phyloP scores from a whole-genome alignment of 73 alveolate species.

The Paramecium caudatum region DNA sequence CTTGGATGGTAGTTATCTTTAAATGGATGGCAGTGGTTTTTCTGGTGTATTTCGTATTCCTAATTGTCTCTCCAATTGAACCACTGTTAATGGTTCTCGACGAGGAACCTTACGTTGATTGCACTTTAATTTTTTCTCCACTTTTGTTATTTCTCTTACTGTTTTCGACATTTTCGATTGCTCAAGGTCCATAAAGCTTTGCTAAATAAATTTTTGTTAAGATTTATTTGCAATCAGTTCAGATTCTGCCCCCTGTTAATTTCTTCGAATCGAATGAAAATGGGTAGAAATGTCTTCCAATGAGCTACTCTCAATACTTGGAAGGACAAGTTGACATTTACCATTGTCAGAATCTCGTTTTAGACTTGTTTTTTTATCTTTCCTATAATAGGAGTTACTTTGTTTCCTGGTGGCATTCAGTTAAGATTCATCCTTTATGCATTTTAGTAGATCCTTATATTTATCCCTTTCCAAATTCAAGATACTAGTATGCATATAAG shows the following conservation, averaged over 20 bases:
- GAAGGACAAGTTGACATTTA: background rate
- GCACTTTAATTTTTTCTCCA: background rate
- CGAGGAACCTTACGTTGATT: background rate
- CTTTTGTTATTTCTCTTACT: background rate
- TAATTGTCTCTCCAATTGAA: background rate
- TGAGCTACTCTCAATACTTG: slow-evolving; percentile 26
- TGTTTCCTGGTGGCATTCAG: background rate
- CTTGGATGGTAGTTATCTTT: background rate
- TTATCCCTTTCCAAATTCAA: slow-evolving; percentile 30
- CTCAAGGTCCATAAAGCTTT: background rate
- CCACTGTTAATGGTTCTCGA: background rate
- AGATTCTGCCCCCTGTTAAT: background rate
- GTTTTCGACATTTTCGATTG: slow-evolving; percentile 14
- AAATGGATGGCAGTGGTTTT: background rate
- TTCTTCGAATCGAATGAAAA: background rate
- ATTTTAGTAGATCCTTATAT: slow-evolving; percentile 7
- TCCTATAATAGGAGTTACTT: background rate
- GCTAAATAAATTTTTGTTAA: background rate
- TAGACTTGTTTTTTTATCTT: background rate
- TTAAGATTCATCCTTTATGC: slow-evolving; percentile 8
- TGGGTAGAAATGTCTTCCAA: slow-evolving; percentile 42
- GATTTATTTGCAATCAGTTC: slow-evolving; percentile 20
- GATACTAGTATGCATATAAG: slow-evolving; percentile 14
- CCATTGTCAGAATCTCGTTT: background rate
- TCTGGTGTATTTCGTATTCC: background rate